Evolutionary conservation across 768 basidiomycete species (phyloP).

Genomic region (Serendipita sp.): DNA sequence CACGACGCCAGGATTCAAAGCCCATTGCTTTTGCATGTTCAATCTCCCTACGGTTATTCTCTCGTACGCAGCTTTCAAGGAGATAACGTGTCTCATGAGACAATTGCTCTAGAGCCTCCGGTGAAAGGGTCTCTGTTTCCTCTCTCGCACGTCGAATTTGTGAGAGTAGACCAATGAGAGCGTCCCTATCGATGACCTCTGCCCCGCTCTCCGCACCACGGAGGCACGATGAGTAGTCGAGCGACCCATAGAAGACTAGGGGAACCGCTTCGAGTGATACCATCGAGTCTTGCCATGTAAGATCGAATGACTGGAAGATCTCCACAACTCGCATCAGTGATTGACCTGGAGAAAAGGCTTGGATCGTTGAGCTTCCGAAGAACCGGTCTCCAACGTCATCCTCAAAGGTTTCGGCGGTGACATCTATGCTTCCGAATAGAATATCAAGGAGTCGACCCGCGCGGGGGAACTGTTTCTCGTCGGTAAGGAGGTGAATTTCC

Average conservation of each 20-base stretch:
- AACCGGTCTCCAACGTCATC: slow-evolving; percentile 33
- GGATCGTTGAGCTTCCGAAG: slow-evolving; percentile 34
- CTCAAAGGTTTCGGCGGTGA: slow-evolving; percentile 23
- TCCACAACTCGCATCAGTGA: slow-evolving; percentile 77
- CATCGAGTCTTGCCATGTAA: slow-evolving; percentile 71
- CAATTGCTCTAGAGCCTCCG: slow-evolving; percentile 48
- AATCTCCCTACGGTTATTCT: slow-evolving; percentile 78
- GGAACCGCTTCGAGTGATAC: slow-evolving; percentile 34
- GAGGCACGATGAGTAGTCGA: slow-evolving; percentile 57
- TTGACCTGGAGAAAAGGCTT: slow-evolving; percentile 37
- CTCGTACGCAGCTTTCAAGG: slow-evolving; percentile 66
- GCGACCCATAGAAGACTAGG: slow-evolving; percentile 34
- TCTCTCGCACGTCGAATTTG: slow-evolving; percentile 29
- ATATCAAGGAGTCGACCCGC: slow-evolving; percentile 63
- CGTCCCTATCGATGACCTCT: slow-evolving; percentile 62
- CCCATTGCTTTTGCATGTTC: slow-evolving; percentile 49
- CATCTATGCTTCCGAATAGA: slow-evolving; percentile 45
- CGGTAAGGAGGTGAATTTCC: slow-evolving; percentile 74
- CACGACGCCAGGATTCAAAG: slow-evolving; percentile 69
- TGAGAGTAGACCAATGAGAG: slow-evolving; percentile 53
- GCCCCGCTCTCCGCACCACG: slow-evolving; percentile 56
- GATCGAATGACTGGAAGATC: slow-evolving; percentile 68
- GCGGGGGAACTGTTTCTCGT: slow-evolving; percentile 56
- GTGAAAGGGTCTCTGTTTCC: slow-evolving; percentile 22
- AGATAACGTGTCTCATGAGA: slow-evolving; percentile 57